Conservation (phyloP, 495 filamentous ascomycete genomes). For the Hypoxylon trugodes region DNA sequence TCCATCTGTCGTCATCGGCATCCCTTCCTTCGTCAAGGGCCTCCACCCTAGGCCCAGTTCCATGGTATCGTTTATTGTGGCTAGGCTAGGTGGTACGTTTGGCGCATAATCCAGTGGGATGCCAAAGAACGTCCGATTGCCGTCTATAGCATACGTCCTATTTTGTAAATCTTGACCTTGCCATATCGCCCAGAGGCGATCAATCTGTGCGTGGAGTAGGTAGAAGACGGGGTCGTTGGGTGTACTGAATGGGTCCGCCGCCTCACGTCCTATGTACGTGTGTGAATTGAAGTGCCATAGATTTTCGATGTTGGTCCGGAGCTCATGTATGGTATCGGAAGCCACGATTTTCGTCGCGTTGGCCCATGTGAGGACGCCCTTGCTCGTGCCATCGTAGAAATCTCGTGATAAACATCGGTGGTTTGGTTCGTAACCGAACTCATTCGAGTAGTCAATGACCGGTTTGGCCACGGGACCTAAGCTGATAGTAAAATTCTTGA, state of each 20-base stretch:
- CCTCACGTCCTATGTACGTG: slow-evolving; percentile 33
- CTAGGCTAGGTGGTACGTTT: slow-evolving; percentile 27
- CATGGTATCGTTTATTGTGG: slow-evolving; percentile 41
- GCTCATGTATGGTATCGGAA: slow-evolving; percentile 17
- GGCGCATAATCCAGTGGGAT: slow-evolving; percentile 27
- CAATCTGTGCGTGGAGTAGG: slow-evolving; percentile 71
- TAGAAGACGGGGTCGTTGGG: slow-evolving; percentile 72
- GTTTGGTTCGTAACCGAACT: slow-evolving; percentile 48
- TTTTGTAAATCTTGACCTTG: slow-evolving; percentile 54
- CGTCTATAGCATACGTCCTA: slow-evolving; percentile 34
- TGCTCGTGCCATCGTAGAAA: slow-evolving; percentile 51
- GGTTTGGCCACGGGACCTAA: slow-evolving; percentile 37
- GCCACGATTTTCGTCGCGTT: slow-evolving; percentile 31
- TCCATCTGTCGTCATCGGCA: slow-evolving; percentile 29
- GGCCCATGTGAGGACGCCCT: slow-evolving; percentile 18
- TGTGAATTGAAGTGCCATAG: slow-evolving; percentile 38
- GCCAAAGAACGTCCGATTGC: slow-evolving; percentile 36
- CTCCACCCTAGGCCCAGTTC: slow-evolving; percentile 34
- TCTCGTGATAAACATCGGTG: slow-evolving; percentile 70
- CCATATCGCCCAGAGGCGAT: slow-evolving; percentile 73
- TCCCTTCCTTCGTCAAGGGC: slow-evolving; percentile 30
- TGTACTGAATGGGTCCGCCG: slow-evolving; percentile 60
- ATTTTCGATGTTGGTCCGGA: slow-evolving; percentile 24
- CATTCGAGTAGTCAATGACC: slow-evolving; percentile 47
- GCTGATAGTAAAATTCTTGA: slow-evolving; percentile 43